Evolutionary conservation across 495 filamentous ascomycete genomes (phyloP).

Genomic region (Aspergillus ostianus): DNA sequence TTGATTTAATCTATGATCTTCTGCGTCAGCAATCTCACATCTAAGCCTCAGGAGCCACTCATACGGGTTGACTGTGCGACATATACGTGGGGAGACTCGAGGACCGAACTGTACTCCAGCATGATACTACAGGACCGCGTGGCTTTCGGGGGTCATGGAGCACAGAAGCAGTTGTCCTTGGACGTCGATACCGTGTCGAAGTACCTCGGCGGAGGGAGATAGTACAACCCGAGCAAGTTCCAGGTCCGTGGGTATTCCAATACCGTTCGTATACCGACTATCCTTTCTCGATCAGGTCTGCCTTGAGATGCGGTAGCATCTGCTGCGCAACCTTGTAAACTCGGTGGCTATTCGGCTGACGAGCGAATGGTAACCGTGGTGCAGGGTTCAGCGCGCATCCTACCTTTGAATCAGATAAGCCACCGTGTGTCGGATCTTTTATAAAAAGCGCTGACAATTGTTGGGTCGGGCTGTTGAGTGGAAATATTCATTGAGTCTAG

Average conservation of each 20-base stretch:
- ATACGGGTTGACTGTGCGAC: background rate
- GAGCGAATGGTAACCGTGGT: background rate
- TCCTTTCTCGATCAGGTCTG: background rate
- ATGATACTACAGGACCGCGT: background rate
- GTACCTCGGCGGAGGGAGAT: background rate
- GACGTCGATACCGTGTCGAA: background rate
- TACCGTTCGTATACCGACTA: background rate
- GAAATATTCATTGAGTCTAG: background rate
- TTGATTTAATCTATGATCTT: background rate
- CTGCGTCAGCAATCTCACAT: background rate
- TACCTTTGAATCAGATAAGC: background rate
- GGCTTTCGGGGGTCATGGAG: conserved; percentile 4
- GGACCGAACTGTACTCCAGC: background rate
- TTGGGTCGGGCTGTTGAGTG: background rate
- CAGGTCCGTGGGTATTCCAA: background rate
- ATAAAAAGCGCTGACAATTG: background rate
- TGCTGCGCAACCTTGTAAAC: background rate
- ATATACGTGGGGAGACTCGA: background rate
- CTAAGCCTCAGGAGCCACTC: background rate
- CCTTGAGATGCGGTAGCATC: background rate
- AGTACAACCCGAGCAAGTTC: background rate
- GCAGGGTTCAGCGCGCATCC: background rate
- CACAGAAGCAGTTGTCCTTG: background rate
- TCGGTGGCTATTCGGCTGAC: background rate
- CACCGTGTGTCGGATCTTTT: background rate